Conservation (phyloP, 169 alveolate genomes). For the Plasmodium ovale region DNA sequence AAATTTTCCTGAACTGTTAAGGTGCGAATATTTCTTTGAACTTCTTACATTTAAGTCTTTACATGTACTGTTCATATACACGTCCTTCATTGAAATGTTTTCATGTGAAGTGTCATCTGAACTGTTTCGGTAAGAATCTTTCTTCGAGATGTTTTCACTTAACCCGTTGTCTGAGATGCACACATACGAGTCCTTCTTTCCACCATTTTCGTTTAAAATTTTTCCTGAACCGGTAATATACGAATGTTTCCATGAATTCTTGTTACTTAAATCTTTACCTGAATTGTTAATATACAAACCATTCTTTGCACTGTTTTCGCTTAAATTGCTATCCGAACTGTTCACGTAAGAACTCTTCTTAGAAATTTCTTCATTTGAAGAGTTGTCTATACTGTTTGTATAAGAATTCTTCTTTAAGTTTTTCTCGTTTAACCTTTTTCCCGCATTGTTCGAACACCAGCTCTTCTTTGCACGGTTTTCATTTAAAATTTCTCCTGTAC, state of each 20-base stretch:
- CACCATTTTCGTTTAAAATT: neutral
- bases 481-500: neutral
- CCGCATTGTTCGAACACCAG: neutral
- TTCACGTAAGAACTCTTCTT: constrained; percentile 3
- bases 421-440: neutral
- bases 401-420: neutral
- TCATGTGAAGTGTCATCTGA: neutral
- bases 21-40: neutral
- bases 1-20: neutral
- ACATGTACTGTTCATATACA: neutral
- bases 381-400: neutral
- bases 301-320: neutral
- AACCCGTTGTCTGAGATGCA: neutral
- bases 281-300: neutral
- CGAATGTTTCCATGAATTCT: neutral
- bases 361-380: neutral
- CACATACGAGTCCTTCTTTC: neutral
- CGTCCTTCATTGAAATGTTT: neutral
- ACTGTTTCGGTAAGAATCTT: neutral
- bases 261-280: neutral
- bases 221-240: neutral
- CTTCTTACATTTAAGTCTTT: neutral
- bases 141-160: neutral
- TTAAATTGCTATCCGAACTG: neutral
- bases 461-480: neutral